Evolutionary conservation across 371 early-diverging fungal genomes (phyloP).

Genomic region (Zychaea mexicana): DNA sequence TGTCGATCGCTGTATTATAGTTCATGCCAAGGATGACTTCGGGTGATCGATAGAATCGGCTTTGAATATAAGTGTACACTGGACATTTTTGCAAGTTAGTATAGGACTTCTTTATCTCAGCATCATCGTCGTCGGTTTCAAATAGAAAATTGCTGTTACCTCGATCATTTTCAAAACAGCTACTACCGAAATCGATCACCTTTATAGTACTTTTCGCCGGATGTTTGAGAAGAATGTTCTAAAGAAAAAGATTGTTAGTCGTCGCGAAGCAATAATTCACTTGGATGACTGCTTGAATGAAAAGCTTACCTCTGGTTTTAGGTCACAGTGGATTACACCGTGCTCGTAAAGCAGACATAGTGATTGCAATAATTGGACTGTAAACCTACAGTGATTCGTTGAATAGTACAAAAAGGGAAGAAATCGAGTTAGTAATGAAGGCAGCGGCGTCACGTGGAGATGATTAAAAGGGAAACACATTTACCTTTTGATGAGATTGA

Average conservation of each 20-base stretch:
- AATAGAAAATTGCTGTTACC: constrained; percentile 24
- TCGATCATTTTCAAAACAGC: constrained; percentile 73
- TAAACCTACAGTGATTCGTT: constrained; percentile 55
- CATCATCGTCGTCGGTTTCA: background rate
- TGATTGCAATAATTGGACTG: constrained; percentile 77
- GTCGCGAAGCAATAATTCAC: too few relatives aligned
- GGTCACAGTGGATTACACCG: constrained; percentile 87
- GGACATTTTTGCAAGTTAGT: background rate
- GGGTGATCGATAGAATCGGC: constrained; percentile 65
- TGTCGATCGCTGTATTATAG: constrained; percentile 94
- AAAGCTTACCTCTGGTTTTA: constrained; percentile 79
- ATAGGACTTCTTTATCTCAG: background rate
- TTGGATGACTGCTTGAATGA: too few relatives aligned
- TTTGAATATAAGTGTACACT: constrained; percentile 31
- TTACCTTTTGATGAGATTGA: constrained; percentile 63
- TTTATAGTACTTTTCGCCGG: constrained; percentile 70
- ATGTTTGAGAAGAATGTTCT: constrained; percentile 67
- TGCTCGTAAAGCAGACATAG: constrained; percentile 63
- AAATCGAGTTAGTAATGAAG: constrained; percentile 3
- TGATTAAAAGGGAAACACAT: background rate
- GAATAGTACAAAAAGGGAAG: too few relatives aligned
- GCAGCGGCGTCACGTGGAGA: background rate
- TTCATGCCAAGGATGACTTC: constrained; percentile 93
- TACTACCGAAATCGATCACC: constrained; percentile 94
- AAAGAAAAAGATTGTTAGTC: background rate